Conservation (phyloP, 331 rosid species). For the Malus hybrid region DNA sequence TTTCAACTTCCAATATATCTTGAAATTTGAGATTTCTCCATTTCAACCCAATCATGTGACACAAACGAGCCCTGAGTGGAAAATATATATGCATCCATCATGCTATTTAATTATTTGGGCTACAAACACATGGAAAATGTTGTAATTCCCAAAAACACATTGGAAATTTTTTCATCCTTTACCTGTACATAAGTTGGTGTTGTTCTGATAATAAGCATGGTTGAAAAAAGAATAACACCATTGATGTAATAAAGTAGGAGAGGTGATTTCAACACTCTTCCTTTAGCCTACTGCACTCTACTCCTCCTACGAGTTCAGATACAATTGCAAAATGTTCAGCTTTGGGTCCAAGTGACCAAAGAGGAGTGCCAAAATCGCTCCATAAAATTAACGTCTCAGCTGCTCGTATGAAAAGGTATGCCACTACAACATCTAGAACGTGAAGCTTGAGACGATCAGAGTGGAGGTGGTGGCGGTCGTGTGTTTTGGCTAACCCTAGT, state of each 20-base stretch:
- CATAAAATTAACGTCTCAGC: not conserved
- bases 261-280: not conserved
- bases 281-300: not conserved
- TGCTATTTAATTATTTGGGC: not conserved
- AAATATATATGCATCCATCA: not conserved
- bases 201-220: not conserved
- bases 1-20: not conserved
- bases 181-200: no score
- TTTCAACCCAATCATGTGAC: no score
- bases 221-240: not conserved
- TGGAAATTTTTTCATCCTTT: no score
- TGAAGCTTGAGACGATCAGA: not conserved
- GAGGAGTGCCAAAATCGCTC: not conserved
- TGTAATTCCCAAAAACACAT: no score
- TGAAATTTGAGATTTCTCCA: not conserved
- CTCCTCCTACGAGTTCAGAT: not conserved
- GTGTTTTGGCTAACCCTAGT: not conserved
- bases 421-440: not conserved
- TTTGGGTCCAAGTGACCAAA: not conserved
- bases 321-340: not conserved
- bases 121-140: not conserved
- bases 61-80: not conserved
- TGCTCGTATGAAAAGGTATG: not conserved
- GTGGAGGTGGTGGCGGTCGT: not conserved
- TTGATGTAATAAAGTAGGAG: not conserved